phyloP scores from a whole-genome alignment of 1,284 basidiomycete genomes.

The Tilletia walkeri region DNA sequence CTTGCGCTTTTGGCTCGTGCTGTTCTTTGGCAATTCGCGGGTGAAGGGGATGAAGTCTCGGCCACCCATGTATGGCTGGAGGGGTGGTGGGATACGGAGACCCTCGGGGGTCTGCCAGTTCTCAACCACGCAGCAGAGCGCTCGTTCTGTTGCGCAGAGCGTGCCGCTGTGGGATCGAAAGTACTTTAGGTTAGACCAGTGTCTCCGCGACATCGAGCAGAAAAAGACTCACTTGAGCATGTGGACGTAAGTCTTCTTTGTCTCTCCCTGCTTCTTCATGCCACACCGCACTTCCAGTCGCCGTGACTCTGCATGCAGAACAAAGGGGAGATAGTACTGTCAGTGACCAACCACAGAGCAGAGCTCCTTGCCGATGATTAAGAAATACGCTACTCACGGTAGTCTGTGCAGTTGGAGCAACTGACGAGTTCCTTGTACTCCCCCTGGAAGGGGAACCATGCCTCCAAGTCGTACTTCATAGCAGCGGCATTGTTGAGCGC shows the following conservation, averaged over 20 bases:
- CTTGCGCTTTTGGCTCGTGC: conserved; percentile 12
- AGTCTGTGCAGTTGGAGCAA: conserved; percentile 60
- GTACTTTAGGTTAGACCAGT: background rate
- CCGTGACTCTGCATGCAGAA: conserved; percentile 33
- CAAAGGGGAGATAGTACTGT: background rate
- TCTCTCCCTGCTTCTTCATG: conserved; percentile 54
- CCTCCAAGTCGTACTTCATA: conserved; percentile 96
- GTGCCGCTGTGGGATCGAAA: conserved; percentile 81
- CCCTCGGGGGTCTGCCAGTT: conserved; percentile 98
- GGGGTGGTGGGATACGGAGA: conserved; percentile 78
- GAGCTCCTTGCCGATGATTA: background rate
- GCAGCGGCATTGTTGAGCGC: conserved; percentile 94
- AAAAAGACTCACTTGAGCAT: conserved; percentile 43
- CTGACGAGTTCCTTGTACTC: conserved; percentile 79
- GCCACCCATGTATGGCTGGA: conserved; percentile 93
- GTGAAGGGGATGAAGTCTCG: conserved; percentile 87
- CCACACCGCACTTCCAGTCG: conserved; percentile 51
- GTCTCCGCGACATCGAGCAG: too few species aligned
- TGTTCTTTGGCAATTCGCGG: conserved; percentile 55
- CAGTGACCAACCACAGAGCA: background rate
- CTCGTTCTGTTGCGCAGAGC: conserved; percentile 91
- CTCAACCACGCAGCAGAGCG: conserved; percentile 95
- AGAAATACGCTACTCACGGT: conserved; percentile 35
- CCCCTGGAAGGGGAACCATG: conserved; percentile 98
- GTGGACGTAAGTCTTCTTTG: conserved; percentile 53